phyloP scores from a whole-genome alignment of 2,329 filamentous ascomycete genomes.

The Ophiostoma montium region DNA sequence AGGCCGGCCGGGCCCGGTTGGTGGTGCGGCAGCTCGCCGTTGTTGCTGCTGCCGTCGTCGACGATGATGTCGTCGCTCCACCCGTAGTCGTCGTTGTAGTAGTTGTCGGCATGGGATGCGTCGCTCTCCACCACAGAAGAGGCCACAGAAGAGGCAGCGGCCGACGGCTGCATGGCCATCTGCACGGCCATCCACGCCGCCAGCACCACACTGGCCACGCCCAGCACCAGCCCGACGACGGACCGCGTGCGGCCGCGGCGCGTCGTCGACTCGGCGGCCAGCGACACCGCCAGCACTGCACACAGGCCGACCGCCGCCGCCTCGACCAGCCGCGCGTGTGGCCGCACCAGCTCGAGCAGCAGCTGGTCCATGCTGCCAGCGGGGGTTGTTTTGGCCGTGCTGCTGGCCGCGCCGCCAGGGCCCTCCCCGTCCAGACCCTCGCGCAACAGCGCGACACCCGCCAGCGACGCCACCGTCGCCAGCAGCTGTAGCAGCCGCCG shows the following conservation, averaged over 20 bases:
- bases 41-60: background rate
- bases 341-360: background rate
- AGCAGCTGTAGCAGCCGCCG: background rate
- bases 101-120: background rate
- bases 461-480: background rate
- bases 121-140: too few species aligned
- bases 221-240: slow-evolving; percentile 5
- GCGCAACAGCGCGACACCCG: background rate
- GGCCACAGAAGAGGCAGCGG: too few species aligned
- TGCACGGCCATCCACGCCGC: slow-evolving; percentile 10
- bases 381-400: background rate
- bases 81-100: background rate
- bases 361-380: background rate
- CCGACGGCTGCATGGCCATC: slow-evolving; percentile 1
- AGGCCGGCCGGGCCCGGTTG: background rate
- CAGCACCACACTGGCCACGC: slow-evolving; percentile 5
- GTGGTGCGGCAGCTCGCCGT: too few species aligned
- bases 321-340: slow-evolving; percentile 8
- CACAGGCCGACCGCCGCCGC: slow-evolving; percentile 8
- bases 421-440: background rate
- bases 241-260: slow-evolving; percentile 1
- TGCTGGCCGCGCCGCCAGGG: too few species aligned
- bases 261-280: slow-evolving; percentile 3
- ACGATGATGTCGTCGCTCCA: background rate
- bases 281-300: slow-evolving; percentile 5